Base-by-base conservation (phyloP, 75 land plant genomes). In the Adiantum capillusveneris region DNA sequence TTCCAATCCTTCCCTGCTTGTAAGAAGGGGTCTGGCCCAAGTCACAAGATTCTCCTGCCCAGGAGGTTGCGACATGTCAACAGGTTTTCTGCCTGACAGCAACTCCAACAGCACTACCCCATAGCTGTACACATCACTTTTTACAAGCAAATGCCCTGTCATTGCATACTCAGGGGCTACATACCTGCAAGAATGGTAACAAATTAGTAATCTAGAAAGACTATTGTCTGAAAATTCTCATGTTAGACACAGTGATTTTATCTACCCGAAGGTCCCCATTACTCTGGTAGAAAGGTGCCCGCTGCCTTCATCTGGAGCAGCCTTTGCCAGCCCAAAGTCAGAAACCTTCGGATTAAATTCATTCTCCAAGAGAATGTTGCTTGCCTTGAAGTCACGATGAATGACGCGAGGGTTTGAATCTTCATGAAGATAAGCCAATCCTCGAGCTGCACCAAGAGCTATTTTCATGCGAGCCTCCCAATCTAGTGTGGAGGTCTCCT, bases 101-200 rank as follows among this genome's bases (percentile, higher is more conserved):
- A 92, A 86, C 78, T 92, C 97, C n/a, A 92, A 76, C 25, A 92
- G 70, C 9, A 92, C 97, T 28, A 92, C 97, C 7, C 97, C 97
- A 48, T 85, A 92, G 67, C 97, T 92, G 63, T 92, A 92, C 13
- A 92, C 97, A 67, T 92, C 97, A 67, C 94, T 87, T 63, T 92
- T 92, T 22, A 92, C 97, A 53, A 92, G 97, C 9, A 92, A 67
- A 73, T 92, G 97, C 12, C 97, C 97, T 20, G 97, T 92, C 97
- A 92, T 92, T 61, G 97, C 97, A 70, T 92, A 92, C 71, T 92
- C 97, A 1, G 97, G 97, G 16, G 97, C 97, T 42, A 92, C 97
- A 65, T 92, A 92, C 65, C 96, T 90, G 90, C 42, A 58, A 56
- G n/a, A n/a, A n/a, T n/a, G n/a, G n/a, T n/a, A n/a, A n/a, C n/a